Base-by-base conservation (phyloP, 1,284 basidiomycete species). In the Malassezia globosa region DNA sequence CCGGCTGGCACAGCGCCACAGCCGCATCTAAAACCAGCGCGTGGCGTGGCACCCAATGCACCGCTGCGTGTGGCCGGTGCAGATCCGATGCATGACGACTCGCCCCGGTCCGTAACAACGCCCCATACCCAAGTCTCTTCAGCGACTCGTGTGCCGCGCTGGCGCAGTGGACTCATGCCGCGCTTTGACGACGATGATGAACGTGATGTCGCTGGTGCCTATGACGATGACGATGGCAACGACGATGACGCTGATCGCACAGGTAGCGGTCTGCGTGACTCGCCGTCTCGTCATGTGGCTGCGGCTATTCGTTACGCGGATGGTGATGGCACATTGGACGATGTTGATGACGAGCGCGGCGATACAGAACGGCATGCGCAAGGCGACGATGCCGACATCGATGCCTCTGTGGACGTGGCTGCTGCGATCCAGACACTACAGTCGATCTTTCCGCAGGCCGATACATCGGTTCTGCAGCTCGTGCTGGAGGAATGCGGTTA, bases 371-470 rank as follows among this genome's bases (percentile, higher is more conserved):
- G n/a, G n/a, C n/a, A n/a, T n/a, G n/a, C n/a, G n/a, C n/a, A n/a
- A n/a, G n/a, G n/a, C n/a, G n/a, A n/a, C n/a, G n/a, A n/a, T n/a
- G n/a, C n/a, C n/a, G n/a, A n/a, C n/a, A n/a, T n/a, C n/a, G 42
- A 45, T 5, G 27, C 22, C 5, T 51, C 49, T 13, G 37, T 42
- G 14, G 44, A 54, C 16, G 34, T 45, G 18, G 42, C 37, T 1
- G 42, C 42, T 7, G 52, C 37, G 10, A 51, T 35, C 14, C 44
- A 54, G 42, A 65, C 63, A 31, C 56, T 65, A 40, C 57, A 59
- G 36, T 61, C 60, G 31, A 64, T 65, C 44, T 65, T 65, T 39
- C 63, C 63, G 1, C 55, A 55, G 14, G 56, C 59, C 44, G 63
- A 65, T n/a, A 44, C 50, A 4, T 45, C 51, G 1, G 61, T 65